Conservation (phyloP, 177 flowering plant genomes). For the Vitis hybrid region DNA sequence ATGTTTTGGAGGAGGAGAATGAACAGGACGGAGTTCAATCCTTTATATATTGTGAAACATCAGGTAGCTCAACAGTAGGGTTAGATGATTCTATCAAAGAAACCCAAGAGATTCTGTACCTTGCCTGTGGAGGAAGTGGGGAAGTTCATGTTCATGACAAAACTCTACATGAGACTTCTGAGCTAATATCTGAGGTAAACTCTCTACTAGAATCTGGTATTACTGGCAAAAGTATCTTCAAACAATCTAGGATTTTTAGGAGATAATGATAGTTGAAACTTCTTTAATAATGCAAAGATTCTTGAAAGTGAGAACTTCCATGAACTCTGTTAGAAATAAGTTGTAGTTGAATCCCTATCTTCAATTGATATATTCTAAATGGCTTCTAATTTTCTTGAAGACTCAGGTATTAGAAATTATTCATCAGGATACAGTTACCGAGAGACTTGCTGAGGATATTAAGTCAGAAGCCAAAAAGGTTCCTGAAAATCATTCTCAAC, state of each 20-base stretch:
- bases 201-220: conserved; percentile 11
- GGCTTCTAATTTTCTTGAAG: conserved; percentile 16
- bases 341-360: conserved; percentile 8
- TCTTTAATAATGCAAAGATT: neutral
- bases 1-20: conserved; percentile 8
- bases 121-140: conserved; percentile 19
- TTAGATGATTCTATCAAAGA: conserved; percentile 21
- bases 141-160: conserved; percentile 18
- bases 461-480: conserved; percentile 14
- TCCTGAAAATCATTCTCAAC: conserved; percentile 14
- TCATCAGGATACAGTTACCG: conserved; percentile 21
- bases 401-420: conserved; percentile 20
- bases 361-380: conserved; percentile 1
- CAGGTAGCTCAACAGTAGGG: conserved; percentile 21
- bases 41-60: conserved; percentile 24
- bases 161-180: conserved; percentile 12
- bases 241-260: neutral
- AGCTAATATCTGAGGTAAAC: conserved; percentile 28
- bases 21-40: conserved; percentile 15
- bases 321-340: neutral
- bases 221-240: conserved; percentile 5
- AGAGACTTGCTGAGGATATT: conserved; percentile 8
- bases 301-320: conserved; percentile 6
- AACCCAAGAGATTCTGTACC: conserved; percentile 17
- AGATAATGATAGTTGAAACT: conserved; percentile 3